A percentile compares a stretch with the other conserved stretches of the same genome.
Evolutionary conservation across 1,284 basidiomycete species (phyloP).

Genomic region (Trametes polyzona): DNA sequence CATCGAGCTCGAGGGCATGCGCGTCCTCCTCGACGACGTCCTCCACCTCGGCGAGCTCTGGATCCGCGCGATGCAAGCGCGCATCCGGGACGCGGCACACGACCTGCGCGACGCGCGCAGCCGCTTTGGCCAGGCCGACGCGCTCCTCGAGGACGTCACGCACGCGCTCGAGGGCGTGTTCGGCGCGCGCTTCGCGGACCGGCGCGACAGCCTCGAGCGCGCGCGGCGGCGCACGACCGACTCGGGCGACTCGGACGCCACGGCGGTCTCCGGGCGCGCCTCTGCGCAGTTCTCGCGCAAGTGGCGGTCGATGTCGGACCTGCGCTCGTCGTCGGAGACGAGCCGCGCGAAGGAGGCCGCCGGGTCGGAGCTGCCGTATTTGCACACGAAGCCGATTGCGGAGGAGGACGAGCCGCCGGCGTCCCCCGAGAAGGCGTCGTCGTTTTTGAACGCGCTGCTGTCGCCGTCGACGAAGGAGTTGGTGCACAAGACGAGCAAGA

Average conservation of each 20-base stretch:
- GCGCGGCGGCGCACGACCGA: slow-evolving; percentile 34
- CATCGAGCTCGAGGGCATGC: slow-evolving; percentile 46
- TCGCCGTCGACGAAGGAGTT: slow-evolving; percentile 20
- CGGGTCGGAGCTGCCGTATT: slow-evolving; percentile 8
- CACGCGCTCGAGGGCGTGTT: slow-evolving; percentile 45
- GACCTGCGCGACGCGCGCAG: slow-evolving; percentile 52
- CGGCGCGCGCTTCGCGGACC: slow-evolving; percentile 26
- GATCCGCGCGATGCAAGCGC: slow-evolving; percentile 51
- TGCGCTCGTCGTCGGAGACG: slow-evolving; percentile 16
- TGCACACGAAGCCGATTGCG: slow-evolving; percentile 13
- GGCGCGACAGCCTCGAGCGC: slow-evolving; percentile 28
- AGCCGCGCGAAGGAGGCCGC: neutral
- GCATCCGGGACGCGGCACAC: slow-evolving; percentile 52
- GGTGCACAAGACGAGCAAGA: slow-evolving; percentile 27
- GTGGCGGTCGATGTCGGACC: slow-evolving; percentile 31
- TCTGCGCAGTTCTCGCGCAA: slow-evolving; percentile 23
- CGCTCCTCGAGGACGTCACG: slow-evolving; percentile 42
- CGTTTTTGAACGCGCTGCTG: slow-evolving; percentile 22
- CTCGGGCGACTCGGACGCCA: slow-evolving; percentile 33
- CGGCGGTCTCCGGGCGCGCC: slow-evolving; percentile 30
- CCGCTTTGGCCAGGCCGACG: slow-evolving; percentile 38
- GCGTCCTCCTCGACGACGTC: slow-evolving; percentile 49
- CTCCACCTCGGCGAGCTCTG: slow-evolving; percentile 48
- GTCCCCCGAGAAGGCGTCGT: slow-evolving; percentile 16
- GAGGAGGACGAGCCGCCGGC: slow-evolving; percentile 18